These are phyloP conservation scores for Galerina marginata DNA, from an alignment of 768 basidiomycete genomes.

Conservation along the genomic window DNA sequence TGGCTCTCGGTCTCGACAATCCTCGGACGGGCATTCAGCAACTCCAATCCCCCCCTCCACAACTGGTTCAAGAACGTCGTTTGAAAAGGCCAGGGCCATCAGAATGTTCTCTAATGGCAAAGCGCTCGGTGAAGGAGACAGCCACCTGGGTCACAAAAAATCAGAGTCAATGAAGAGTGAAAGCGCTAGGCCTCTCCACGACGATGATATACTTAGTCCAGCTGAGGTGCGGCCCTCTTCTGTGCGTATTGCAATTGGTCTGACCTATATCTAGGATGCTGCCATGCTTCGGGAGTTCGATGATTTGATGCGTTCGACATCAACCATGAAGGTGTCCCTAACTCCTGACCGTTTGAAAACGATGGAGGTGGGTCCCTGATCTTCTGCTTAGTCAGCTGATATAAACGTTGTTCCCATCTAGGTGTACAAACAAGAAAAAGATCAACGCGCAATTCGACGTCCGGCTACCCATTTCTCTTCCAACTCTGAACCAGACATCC, in stretches of 20 bases:
- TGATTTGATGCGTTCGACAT: constrained; percentile 85
- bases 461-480: constrained; percentile 38
- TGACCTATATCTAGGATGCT: constrained; percentile 49
- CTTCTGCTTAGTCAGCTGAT: constrained; percentile 38
- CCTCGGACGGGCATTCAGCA: constrained; percentile 42
- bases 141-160: constrained; percentile 56
- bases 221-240: constrained; percentile 38
- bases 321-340: constrained; percentile 94
- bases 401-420: constrained; percentile 39
- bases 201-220: constrained; percentile 33
- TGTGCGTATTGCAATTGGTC: neutral
- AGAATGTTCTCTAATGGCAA: constrained; percentile 58
- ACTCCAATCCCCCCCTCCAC: constrained; percentile 30
- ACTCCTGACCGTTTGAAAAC: constrained; percentile 93
- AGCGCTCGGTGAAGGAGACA: constrained; percentile 44
- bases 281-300: constrained; percentile 83
- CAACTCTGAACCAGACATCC: constrained; percentile 40
- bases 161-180: constrained; percentile 60
- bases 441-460: constrained; percentile 46
- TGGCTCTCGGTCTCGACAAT: constrained; percentile 40
- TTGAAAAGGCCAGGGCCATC: constrained; percentile 66
- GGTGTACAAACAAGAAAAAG: constrained; percentile 80
- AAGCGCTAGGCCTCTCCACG: constrained; percentile 43
- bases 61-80: constrained; percentile 56
- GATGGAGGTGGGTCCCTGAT: constrained; percentile 77